Evolutionary conservation across 441 rosid species (phyloP).

Genomic region (Adansonia madagascariensis): DNA sequence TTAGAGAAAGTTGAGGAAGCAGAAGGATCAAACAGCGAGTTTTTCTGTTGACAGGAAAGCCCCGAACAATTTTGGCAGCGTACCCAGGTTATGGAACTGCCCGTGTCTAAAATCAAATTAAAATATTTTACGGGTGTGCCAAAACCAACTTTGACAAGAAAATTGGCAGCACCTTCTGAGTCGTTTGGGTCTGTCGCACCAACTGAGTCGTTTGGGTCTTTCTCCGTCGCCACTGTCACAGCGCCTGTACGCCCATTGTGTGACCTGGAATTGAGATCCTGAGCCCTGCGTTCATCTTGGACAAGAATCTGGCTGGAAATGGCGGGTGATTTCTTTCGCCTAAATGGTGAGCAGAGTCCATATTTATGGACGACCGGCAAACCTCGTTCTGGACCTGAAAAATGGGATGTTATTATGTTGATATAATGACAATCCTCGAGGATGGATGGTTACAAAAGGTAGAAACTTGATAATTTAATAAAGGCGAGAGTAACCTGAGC

Average conservation of each 20-base stretch:
- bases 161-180: conserved; percentile 19
- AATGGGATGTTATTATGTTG: background rate
- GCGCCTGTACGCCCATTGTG: background rate
- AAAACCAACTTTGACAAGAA: conserved; percentile 29
- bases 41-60: conserved; percentile 2
- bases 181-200: background rate
- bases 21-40: conserved; percentile 27
- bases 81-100: conserved; percentile 39
- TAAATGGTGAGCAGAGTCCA: conserved; percentile 23
- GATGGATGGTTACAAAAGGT: background rate
- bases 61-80: conserved; percentile 25
- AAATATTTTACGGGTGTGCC: conserved; percentile 33
- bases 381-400: conserved; percentile 22
- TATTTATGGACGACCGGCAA: background rate
- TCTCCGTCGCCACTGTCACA: background rate
- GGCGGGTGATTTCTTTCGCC: background rate
- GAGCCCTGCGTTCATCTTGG: conserved; percentile 24
- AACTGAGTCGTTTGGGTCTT: background rate
- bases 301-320: background rate
- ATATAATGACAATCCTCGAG: background rate
- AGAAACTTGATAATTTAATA: background rate
- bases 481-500: conserved; percentile 1
- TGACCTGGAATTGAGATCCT: background rate
- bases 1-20: conserved; percentile 32
- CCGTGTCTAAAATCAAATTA: conserved; percentile 39